Conservation (phyloP, 176 grass and related monocot genomes). For the Carex myosuroides region DNA sequence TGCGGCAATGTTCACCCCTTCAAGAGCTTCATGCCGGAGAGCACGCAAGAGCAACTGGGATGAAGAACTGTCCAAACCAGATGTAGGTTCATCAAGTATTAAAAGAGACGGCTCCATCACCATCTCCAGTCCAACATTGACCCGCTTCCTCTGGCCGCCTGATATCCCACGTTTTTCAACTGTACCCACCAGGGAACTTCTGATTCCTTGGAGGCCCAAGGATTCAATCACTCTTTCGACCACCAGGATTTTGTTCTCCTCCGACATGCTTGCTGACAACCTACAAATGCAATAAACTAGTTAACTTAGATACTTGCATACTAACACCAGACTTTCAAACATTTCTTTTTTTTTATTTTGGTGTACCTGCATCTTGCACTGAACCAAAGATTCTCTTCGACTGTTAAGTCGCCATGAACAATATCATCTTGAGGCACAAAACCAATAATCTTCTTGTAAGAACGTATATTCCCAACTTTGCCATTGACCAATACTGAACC, state of each 20-base stretch:
- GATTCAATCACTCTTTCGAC: slow-evolving; percentile 91
- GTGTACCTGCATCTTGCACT: slow-evolving; percentile 92
- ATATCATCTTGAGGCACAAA: slow-evolving; percentile 96
- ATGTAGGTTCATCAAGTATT: slow-evolving; percentile 95
- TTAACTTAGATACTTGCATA: background rate
- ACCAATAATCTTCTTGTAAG: slow-evolving; percentile 91
- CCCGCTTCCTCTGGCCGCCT: slow-evolving; percentile 80
- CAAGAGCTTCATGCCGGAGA: slow-evolving; percentile 68
- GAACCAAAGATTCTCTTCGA: slow-evolving; percentile 97
- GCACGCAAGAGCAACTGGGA: slow-evolving; percentile 72
- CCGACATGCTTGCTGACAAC: slow-evolving; percentile 39
- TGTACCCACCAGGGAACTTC: slow-evolving; percentile 71
- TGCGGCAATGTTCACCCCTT: slow-evolving; percentile 82
- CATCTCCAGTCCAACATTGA: slow-evolving; percentile 94
- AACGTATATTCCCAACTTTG: slow-evolving; percentile 44
- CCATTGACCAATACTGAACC: slow-evolving; percentile 79
- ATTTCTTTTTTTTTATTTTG: background rate
- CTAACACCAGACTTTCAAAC: background rate
- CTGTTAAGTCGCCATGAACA: slow-evolving; percentile 91
- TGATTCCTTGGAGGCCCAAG: slow-evolving; percentile 64
- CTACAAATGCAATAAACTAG: slow-evolving; percentile 27
- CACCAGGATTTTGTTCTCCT: slow-evolving; percentile 57
- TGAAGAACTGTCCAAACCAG: slow-evolving; percentile 83
- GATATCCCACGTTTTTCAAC: slow-evolving; percentile 94
- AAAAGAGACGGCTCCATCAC: slow-evolving; percentile 92